Conservation (phyloP, 2,329 filamentous ascomycete species). For the Neonectria sp. region DNA sequence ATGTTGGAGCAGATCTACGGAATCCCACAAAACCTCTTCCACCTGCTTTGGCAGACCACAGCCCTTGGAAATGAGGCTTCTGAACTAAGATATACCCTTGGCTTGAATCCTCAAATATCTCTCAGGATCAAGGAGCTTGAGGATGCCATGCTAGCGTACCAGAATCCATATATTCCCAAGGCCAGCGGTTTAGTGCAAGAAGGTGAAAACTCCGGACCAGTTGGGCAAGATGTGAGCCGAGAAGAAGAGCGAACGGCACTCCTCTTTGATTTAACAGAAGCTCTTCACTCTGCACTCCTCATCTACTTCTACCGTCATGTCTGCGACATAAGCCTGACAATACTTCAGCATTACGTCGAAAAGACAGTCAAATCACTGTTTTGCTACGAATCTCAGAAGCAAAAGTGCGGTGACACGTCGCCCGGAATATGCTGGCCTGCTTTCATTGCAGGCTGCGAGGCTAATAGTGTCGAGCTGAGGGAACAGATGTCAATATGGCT, state of each 20-base stretch:
- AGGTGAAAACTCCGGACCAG: too few species aligned
- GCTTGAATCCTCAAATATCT: neutral
- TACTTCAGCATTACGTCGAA: neutral
- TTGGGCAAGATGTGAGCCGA: neutral
- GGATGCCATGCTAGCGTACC: neutral
- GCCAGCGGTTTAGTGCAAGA: neutral
- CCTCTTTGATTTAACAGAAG: neutral
- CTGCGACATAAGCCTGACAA: neutral
- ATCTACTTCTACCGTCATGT: slow-evolving; percentile 3
- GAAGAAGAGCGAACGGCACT: neutral
- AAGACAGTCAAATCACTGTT: slow-evolving; percentile 2
- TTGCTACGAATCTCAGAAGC: neutral
- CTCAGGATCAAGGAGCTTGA: neutral
- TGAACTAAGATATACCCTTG: neutral
- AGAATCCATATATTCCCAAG: neutral
- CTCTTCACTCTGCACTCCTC: neutral
- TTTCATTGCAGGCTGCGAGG: slow-evolving; percentile 4
- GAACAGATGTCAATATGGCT: slow-evolving; percentile 7
- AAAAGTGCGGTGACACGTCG: slow-evolving; percentile 5
- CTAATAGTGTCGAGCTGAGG: neutral
- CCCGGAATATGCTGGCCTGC: slow-evolving; percentile 8
- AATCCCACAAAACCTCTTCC: slow-evolving; percentile 4
- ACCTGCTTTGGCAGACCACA: slow-evolving; percentile 6
- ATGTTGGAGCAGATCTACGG: slow-evolving; percentile 10
- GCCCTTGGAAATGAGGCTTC: slow-evolving; percentile 4